Conservation (phyloP, 176 grass and related monocot species). For the Cenchrus purpureus region DNA sequence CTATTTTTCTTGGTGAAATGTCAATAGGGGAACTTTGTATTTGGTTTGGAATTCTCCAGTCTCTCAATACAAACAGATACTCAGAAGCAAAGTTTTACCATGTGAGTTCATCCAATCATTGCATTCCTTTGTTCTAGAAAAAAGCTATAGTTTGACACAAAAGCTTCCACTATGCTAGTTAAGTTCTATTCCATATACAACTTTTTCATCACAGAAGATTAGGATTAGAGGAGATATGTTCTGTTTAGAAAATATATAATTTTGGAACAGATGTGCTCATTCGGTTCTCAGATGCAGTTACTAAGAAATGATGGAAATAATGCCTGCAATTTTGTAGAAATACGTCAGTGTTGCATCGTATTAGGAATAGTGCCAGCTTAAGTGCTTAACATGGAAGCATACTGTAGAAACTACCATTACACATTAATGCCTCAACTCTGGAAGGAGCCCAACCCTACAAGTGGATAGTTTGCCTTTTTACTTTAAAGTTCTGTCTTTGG, state of each 20-base stretch:
- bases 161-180: constrained; percentile 51
- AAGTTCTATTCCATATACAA: constrained; percentile 32
- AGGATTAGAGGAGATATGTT: constrained; percentile 12
- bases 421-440: constrained; percentile 21
- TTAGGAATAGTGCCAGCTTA: constrained; percentile 2
- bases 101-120: constrained; percentile 56
- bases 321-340: constrained; percentile 17
- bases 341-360: constrained; percentile 1
- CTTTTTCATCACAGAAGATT: constrained; percentile 29
- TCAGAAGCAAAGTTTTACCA: constrained; percentile 72
- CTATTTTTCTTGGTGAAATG: constrained; percentile 47
- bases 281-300: constrained; percentile 9
- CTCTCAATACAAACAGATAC: constrained; percentile 86
- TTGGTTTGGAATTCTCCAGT: constrained; percentile 85
- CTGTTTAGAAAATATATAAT: constrained; percentile 27
- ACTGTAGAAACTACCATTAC: background rate
- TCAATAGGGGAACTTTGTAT: constrained; percentile 74
- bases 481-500: background rate
- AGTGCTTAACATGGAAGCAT: constrained; percentile 18
- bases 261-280: constrained; percentile 5
- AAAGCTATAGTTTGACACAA: constrained; percentile 43
- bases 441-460: constrained; percentile 13
- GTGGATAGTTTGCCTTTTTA: constrained; percentile 15
- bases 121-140: constrained; percentile 29
- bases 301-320: constrained; percentile 25